Base-by-base conservation (phyloP, 371 early-diverging fungal genomes). In the Mortierella sp. region DNA sequence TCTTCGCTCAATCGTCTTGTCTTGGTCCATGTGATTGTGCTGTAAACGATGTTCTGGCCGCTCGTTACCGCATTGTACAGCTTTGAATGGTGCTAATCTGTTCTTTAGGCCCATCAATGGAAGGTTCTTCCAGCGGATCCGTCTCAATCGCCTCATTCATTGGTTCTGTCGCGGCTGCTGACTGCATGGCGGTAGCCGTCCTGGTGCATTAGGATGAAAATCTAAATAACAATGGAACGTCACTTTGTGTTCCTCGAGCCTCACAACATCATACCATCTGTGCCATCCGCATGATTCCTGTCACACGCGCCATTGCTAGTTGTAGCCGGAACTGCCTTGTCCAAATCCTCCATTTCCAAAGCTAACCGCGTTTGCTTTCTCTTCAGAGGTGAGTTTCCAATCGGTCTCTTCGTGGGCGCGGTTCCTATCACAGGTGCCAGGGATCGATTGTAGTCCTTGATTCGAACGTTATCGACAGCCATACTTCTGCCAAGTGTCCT, bases 311-410 rank as follows among this genome's bases (percentile, higher is more conserved):
- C 23, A 62, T 26, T 1, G 76, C 76, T 31, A 76, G 26, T 23
- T 61, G 57, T 18, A 69, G 2, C 26, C 76, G 76, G 55, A 76
- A 76, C n/a, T 50, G 65, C 34, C 69, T 61, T 3, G 76, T 69
- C 28, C 57, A 62, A 14, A 51, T 21, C 38, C 51, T 50, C 76
- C 76, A 76, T 14, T 64, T 1, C 62, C 58, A 21, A 52, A 31
- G 1, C 54, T 52, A 23, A 66, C 50, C 19, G 16, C 27, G 6
- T 14, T 58, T 38, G 53, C 47, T 6, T 31, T 26, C 0, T 48
- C 51, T 18, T 42, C 19, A 5, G 34, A 23, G 5, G 59, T 26
- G 12, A 45, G 3, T 7, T 47, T 23, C 5, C 18, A 8, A n/a
- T 54, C 23, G 2, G 41, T 28, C 18, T 24, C 19, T 6, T 34